Percentiles rank a stretch among this genome's conserved stretches.
Conservation (phyloP, 1,284 basidiomycete genomes). For the Erythrobasidium hasegawianum region DNA sequence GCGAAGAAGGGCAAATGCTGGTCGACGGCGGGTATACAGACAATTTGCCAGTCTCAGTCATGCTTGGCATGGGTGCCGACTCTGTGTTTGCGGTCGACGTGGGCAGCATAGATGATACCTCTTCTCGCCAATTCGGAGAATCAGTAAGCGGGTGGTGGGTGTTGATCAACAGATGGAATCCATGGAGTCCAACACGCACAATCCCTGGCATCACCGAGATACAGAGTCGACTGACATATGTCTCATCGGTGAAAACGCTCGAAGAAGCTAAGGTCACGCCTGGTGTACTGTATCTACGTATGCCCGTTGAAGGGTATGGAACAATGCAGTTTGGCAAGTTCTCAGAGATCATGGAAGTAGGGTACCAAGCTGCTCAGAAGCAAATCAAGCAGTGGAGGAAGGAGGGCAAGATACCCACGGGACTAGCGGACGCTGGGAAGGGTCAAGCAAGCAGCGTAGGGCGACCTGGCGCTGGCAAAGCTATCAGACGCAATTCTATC, state of each 20-base stretch:
- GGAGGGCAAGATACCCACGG: conserved; percentile 72
- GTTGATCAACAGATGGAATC: conserved; percentile 74
- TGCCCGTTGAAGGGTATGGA: conserved; percentile 77
- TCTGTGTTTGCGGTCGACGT: conserved; percentile 95
- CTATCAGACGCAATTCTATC: conserved; percentile 32
- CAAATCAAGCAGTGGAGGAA: conserved; percentile 74
- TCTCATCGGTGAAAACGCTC: conserved; percentile 88
- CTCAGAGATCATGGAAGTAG: conserved; percentile 66
- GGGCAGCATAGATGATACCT: conserved; percentile 92
- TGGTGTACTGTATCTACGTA: conserved; percentile 84
- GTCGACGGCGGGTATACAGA: conserved; percentile 95
- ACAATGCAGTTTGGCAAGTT: conserved; percentile 46
- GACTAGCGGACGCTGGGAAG: conserved; percentile 56
- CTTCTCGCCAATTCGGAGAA: conserved; percentile 89
- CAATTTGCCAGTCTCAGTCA: conserved; percentile 83
- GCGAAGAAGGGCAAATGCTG: conserved; percentile 80
- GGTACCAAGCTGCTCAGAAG: conserved; percentile 70
- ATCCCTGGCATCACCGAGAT: conserved; percentile 95
- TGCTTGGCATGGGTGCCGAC: conserved; percentile 86
- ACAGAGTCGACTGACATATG: conserved; percentile 91
- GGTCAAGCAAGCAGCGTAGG: not conserved
- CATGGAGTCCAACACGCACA: conserved; percentile 54
- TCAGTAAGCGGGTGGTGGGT: conserved; percentile 97
- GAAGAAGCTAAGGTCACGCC: conserved; percentile 88
- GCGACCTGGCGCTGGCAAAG: conserved; percentile 18